Conservation (phyloP, 2,329 filamentous ascomycete species). For the Blastomyces silverae region DNA sequence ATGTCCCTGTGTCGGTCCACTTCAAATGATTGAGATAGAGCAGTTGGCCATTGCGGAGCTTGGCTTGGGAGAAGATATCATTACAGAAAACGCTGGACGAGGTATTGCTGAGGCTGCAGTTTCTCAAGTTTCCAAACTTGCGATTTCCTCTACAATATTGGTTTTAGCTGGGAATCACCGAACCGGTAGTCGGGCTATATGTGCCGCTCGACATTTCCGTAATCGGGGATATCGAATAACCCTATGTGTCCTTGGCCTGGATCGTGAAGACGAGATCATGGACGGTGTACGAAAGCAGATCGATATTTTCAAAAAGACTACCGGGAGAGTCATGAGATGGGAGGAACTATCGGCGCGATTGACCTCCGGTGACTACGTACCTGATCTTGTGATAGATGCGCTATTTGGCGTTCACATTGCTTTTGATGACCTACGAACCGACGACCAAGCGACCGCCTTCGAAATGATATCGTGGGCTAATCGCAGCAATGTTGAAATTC, state of each 20-base stretch:
- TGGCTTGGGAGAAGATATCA: constrained; percentile 78
- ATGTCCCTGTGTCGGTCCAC: constrained; percentile 56
- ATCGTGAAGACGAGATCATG: constrained; percentile 72
- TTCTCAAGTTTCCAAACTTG: constrained; percentile 56
- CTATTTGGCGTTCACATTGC: constrained; percentile 78
- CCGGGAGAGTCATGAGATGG: constrained; percentile 63
- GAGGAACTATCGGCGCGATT: constrained; percentile 49
- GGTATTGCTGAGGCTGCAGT: constrained; percentile 76
- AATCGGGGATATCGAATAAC: constrained; percentile 76
- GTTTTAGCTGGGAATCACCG: constrained; percentile 95
- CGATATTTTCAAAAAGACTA: constrained; percentile 74
- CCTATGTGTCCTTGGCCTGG: constrained; percentile 75
- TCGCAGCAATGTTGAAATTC: constrained; percentile 69
- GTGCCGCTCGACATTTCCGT: constrained; percentile 76
- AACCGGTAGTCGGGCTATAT: constrained; percentile 74
- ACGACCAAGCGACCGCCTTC: constrained; percentile 76
- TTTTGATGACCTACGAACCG: constrained; percentile 78
- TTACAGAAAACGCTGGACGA: constrained; percentile 84
- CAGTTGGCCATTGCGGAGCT: constrained; percentile 83
- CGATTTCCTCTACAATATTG: constrained; percentile 54
- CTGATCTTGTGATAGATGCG: constrained; percentile 81
- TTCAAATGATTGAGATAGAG: constrained; percentile 88
- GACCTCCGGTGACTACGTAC: constrained; percentile 53
- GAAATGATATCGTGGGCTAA: constrained; percentile 94
- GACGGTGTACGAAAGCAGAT: constrained; percentile 76